phyloP scores from a whole-genome alignment of 441 rosid species.

The Pelargonium australe region DNA sequence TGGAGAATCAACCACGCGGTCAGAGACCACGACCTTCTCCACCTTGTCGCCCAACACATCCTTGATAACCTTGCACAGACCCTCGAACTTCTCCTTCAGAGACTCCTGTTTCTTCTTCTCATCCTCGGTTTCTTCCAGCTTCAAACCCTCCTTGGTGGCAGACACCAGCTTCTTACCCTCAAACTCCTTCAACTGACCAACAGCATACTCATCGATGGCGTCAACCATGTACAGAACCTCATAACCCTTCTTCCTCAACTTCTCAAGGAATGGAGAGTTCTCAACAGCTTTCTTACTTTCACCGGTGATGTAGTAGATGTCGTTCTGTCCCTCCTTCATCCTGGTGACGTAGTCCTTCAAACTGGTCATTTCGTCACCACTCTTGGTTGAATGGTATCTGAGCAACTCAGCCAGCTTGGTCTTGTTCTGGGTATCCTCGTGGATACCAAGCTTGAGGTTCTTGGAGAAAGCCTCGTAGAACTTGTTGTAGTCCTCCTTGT shows the following conservation, averaged over 20 bases:
- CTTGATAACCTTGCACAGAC: slow-evolving; percentile 74
- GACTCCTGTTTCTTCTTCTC: slow-evolving; percentile 71
- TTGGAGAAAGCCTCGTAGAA: slow-evolving; percentile 81
- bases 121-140: slow-evolving; percentile 71
- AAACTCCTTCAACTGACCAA: slow-evolving; percentile 80
- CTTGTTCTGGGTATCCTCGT: slow-evolving; percentile 84
- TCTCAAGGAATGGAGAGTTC: slow-evolving; percentile 89
- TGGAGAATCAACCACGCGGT: slow-evolving; percentile 78
- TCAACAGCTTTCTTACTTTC: slow-evolving; percentile 93
- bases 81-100: slow-evolving; percentile 58
- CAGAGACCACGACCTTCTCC: too few species aligned
- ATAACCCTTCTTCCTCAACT: slow-evolving; percentile 77
- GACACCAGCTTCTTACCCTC: slow-evolving; percentile 87
- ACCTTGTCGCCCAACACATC: slow-evolving; percentile 75
- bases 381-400: slow-evolving; percentile 83
- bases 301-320: slow-evolving; percentile 81
- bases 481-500: slow-evolving; percentile 86
- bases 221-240: slow-evolving; percentile 86
- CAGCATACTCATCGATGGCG: slow-evolving; percentile 85
- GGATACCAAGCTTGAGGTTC: slow-evolving; percentile 80
- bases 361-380: slow-evolving; percentile 77
- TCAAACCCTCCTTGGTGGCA: slow-evolving; percentile 79
- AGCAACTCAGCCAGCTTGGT: slow-evolving; percentile 74
- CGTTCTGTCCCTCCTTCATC: slow-evolving; percentile 89
- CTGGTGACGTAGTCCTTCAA: slow-evolving; percentile 86